Evolutionary conservation across 2,329 filamentous ascomycete genomes (phyloP), one percentile per base, ranked within the genome.

Genomic region (Penicillium vulpinum): DNA sequence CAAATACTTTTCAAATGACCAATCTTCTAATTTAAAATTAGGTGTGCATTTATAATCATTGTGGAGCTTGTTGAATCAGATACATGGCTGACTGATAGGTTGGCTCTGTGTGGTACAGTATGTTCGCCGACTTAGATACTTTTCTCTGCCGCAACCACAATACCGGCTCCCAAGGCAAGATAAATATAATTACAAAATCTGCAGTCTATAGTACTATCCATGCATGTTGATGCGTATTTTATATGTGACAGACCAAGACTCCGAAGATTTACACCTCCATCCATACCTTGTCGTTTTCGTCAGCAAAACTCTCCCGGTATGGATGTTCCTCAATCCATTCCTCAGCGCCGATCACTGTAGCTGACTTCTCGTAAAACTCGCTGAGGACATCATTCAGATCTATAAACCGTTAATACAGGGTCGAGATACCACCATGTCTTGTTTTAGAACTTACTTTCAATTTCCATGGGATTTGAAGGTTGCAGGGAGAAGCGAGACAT

Each of bases 291-390:
- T 56, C 54, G 28, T 52, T 56, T 8, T 36, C 40, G 6, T 56
- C 54, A 26, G 54, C 21, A 24, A 52, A 40, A 8, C 54, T 52
- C 13, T 52, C 41, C 26, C 35, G 48, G 48, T 56, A 56, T 11
- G 54, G 54, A 35, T 56, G 24, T 10, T 40, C 46, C 35, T 56
- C 48, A 22, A 56, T 56, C 54, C 54, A 56, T 46, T 56, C 54
- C 26, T 56, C 33, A 21, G 54, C 54, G 2, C 33, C 48, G 13
- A 56, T 5, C 2, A 40, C 9, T 11, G 35, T 52, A 1, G 48
- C 54, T 4, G 48, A 52, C 4, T 38, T 46, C 35, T 56, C 54
- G 9, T 56, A 56, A 22, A 56, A 56, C n/a, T 56, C 48, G 33
- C 48, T 56, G 5, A 56, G 41, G 7, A 29, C 18, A 0, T 46